A percentile compares a stretch with the other conserved stretches of the same genome.
Evolutionary conservation across 1,284 basidiomycete genomes (phyloP).

Genomic region (Hymenochaete sp.): DNA sequence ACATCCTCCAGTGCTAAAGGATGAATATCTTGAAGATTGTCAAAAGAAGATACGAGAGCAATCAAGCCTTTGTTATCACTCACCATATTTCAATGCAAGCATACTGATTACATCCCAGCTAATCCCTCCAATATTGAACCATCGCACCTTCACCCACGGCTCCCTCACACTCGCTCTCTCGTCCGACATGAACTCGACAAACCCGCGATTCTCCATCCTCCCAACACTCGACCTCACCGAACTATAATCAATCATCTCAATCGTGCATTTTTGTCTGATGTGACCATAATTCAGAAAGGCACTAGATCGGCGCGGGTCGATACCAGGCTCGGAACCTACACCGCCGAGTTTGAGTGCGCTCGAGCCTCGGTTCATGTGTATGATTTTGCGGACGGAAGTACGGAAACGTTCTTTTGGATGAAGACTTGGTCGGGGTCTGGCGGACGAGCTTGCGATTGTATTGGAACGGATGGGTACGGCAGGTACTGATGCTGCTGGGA

Average conservation of each 20-base stretch:
- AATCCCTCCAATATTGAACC: conserved; percentile 64
- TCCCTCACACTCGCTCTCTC: conserved; percentile 33
- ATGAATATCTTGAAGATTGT: conserved; percentile 42
- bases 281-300: conserved; percentile 43
- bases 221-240: conserved; percentile 40
- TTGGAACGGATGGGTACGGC: neutral
- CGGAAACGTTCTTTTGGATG: conserved; percentile 43
- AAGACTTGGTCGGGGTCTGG: conserved; percentile 5
- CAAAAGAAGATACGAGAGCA: neutral
- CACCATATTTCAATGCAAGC: conserved; percentile 53
- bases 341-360: conserved; percentile 29
- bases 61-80: neutral
- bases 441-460: neutral
- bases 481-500: conserved; percentile 1
- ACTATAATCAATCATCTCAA: conserved; percentile 58
- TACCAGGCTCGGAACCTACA: conserved; percentile 54
- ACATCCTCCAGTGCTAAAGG: conserved; percentile 64
- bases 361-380: conserved; percentile 46
- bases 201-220: conserved; percentile 47
- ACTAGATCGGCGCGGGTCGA: conserved; percentile 46
- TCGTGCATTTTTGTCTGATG: conserved; percentile 46
- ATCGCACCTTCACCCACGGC: conserved; percentile 54
- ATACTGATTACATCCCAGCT: conserved; percentile 66
- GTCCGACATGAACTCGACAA: conserved; percentile 42
- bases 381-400: conserved; percentile 43